A percentile compares a stretch with the other conserved stretches of the same genome.
These are phyloP conservation scores for Scleroderma bovista DNA, from an alignment of 768 basidiomycete genomes.

Conservation along the genomic window DNA sequence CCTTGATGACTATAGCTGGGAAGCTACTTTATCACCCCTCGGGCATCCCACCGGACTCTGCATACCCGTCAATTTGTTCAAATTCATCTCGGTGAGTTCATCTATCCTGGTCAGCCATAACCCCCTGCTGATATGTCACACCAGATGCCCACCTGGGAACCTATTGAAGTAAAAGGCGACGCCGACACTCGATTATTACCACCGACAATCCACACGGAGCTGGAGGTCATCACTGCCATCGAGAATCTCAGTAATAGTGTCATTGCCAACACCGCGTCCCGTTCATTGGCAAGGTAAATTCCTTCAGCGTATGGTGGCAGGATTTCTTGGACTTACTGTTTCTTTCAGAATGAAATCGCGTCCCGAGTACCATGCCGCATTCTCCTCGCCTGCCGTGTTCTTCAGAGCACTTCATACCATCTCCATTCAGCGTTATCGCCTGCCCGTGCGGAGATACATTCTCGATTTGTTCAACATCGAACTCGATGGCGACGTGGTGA, in stretches of 20 bases:
- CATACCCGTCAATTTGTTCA: constrained; percentile 76
- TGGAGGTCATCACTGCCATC: constrained; percentile 83
- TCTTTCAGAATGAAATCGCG: constrained; percentile 67
- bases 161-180: constrained; percentile 25
- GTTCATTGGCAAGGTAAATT: constrained; percentile 75
- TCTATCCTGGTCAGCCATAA: not conserved
- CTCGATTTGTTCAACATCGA: constrained; percentile 88
- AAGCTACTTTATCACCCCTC: constrained; percentile 80
- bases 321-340: constrained; percentile 1
- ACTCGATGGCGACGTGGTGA: constrained; percentile 57
- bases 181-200: constrained; percentile 51
- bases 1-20: constrained; percentile 89
- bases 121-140: constrained; percentile 4
- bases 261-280: constrained; percentile 90
- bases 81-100: constrained; percentile 70
- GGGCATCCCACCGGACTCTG: constrained; percentile 89
- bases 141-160: constrained; percentile 72
- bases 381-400: constrained; percentile 72
- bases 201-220: constrained; percentile 63
- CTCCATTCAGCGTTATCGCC: constrained; percentile 83
- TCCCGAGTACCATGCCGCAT: constrained; percentile 68
- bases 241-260: constrained; percentile 95
- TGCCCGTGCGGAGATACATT: constrained; percentile 89
- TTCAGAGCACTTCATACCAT: constrained; percentile 85
- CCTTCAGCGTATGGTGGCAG: not conserved